Conservation (phyloP, 257 asterid genomes). For the Galeopsis tetrahit region DNA sequence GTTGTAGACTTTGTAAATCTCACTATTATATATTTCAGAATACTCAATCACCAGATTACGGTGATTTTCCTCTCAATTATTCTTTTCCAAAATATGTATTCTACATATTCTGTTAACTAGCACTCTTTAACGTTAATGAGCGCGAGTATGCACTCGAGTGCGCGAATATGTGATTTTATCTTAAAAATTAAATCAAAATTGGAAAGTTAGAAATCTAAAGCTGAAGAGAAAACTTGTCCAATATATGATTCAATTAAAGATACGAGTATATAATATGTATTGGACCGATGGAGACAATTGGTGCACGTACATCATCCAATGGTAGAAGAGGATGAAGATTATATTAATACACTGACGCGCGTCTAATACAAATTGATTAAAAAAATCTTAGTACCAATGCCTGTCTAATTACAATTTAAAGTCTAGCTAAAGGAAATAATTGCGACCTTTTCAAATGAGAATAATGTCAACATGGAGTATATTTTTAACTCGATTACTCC, state of each 20-base stretch:
- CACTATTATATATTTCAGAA: no score
- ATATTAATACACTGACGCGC: neutral
- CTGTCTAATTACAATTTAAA: neutral
- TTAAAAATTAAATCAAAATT: neutral
- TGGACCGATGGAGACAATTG: neutral
- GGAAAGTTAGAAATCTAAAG: slow-evolving; percentile 6
- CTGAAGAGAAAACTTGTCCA: slow-evolving; percentile 6
- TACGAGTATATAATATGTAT: no score
- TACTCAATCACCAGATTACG: no score
- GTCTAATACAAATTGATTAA: neutral
- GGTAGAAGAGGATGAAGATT: neutral
- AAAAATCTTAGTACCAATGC: no score
- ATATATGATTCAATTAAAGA: neutral
- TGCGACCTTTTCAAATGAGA: neutral
- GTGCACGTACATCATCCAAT: neutral
- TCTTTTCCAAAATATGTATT: no score
- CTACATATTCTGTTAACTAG: no score
- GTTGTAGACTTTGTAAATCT: no score
- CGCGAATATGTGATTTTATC: no score
- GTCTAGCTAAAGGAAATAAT: neutral
- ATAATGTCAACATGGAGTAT: slow-evolving; percentile 14
- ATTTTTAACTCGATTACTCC: neutral
- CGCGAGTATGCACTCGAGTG: no score
- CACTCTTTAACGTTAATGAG: no score
- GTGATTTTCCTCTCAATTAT: no score